Conservation (phyloP, 2,329 filamentous ascomycete species). For the Ceratocystis destructans region DNA sequence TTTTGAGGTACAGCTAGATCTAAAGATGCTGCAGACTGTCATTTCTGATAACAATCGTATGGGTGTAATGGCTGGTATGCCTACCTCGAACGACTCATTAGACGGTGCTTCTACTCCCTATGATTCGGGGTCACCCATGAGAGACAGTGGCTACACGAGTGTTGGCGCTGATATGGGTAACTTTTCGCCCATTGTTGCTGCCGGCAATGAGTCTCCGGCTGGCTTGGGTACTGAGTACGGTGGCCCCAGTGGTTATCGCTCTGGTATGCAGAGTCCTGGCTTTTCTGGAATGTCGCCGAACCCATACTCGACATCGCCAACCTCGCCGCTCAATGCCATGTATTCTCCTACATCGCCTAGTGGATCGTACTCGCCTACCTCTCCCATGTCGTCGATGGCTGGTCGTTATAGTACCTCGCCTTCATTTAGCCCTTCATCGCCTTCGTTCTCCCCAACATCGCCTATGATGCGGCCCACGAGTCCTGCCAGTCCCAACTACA, state of each 20-base stretch:
- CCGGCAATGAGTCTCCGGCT: slow-evolving; percentile 55
- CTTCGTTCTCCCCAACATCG: slow-evolving; percentile 50
- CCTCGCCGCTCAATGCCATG: slow-evolving; percentile 41
- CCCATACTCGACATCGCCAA: slow-evolving; percentile 59
- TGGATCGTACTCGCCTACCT: slow-evolving; percentile 63
- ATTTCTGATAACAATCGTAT: slow-evolving; percentile 83
- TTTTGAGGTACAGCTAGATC: slow-evolving; percentile 86
- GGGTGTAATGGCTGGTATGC: slow-evolving; percentile 67
- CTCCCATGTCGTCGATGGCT: slow-evolving; percentile 46
- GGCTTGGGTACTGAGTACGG: slow-evolving; percentile 52
- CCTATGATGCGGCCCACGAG: slow-evolving; percentile 43
- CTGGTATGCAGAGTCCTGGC: slow-evolving; percentile 46
- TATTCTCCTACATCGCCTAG: slow-evolving; percentile 69
- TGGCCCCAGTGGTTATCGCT: slow-evolving; percentile 37
- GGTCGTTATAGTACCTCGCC: slow-evolving; percentile 42
- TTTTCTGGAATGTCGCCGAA: slow-evolving; percentile 47
- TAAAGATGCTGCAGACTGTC: slow-evolving; percentile 88
- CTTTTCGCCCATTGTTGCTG: slow-evolving; percentile 65
- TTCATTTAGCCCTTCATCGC: slow-evolving; percentile 49
- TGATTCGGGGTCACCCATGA: slow-evolving; percentile 70
- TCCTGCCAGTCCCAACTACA: slow-evolving; percentile 47
- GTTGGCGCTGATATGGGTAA: slow-evolving; percentile 47
- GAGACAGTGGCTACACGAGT: slow-evolving; percentile 53
- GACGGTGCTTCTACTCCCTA: slow-evolving; percentile 90
- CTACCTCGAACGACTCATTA: slow-evolving; percentile 57